These are phyloP conservation scores for Linderniella brevidens DNA, from an alignment of 257 asterid species.

Conservation along the genomic window DNA sequence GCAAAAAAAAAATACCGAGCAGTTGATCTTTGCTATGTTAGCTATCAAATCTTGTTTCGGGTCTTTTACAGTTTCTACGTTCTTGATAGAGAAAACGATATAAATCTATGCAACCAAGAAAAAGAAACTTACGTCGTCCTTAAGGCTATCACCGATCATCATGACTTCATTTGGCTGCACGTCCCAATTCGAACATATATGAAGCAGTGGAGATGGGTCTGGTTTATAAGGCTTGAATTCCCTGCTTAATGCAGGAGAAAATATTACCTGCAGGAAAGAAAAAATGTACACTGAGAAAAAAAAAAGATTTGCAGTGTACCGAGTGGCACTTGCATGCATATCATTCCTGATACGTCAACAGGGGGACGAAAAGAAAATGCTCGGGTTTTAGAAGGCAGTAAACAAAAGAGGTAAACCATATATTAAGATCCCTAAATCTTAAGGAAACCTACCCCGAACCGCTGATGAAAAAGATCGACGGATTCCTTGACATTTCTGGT, in stretches of 20 bases:
- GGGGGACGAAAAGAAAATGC: not conserved
- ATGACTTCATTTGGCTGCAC: constrained; percentile 66
- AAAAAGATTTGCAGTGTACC: constrained; percentile 1
- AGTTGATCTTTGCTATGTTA: too few relatives aligned
- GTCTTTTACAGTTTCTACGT: not conserved
- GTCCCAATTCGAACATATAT: constrained; percentile 68
- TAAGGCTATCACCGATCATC: constrained; percentile 95
- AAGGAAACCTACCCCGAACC: constrained; percentile 72
- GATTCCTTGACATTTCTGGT: constrained; percentile 78
- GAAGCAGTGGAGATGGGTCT: constrained; percentile 80
- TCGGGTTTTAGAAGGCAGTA: not conserved
- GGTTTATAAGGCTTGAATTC: constrained; percentile 91
- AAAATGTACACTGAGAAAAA: not conserved
- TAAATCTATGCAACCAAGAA: not conserved
- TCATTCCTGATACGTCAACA: not conserved
- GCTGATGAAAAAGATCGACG: constrained; percentile 70
- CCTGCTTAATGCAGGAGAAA: constrained; percentile 86
- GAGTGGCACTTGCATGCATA: not conserved
- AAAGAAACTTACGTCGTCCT: constrained; percentile 60
- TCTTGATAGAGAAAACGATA: not conserved
- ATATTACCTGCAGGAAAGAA: constrained; percentile 35
- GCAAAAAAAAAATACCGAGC: constrained; percentile 9
- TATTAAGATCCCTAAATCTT: too few relatives aligned
- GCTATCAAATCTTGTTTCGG: not conserved
- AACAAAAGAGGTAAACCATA: not conserved